A percentile compares a stretch with the other conserved stretches of the same genome.
Evolutionary conservation across 1,284 basidiomycete genomes (phyloP).

Genomic region (Athelia sp.): DNA sequence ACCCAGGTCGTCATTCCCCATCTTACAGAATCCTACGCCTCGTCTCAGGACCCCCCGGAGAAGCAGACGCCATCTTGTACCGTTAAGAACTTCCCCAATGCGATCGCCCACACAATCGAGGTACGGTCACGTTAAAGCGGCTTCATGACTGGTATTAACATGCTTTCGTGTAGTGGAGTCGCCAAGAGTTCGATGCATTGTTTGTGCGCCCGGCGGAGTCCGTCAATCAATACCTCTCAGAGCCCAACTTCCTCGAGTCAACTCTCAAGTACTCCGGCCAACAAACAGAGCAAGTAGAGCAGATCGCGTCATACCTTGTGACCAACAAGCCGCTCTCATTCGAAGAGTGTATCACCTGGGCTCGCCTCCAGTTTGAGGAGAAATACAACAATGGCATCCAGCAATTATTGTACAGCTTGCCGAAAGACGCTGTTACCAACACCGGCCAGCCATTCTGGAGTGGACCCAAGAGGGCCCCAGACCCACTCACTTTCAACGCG

Average conservation of each 20-base stretch:
- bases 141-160: conserved; percentile 4
- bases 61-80: conserved; percentile 98
- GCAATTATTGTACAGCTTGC: conserved; percentile 91
- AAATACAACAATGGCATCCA: conserved; percentile 94
- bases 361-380: conserved; percentile 91
- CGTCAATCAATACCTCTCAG: conserved; percentile 95
- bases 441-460: conserved; percentile 96
- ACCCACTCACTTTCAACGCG: conserved; percentile 83
- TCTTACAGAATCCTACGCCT: conserved; percentile 96
- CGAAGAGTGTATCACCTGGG: conserved; percentile 98
- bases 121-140: conserved; percentile 29
- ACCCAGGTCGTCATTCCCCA: conserved; percentile 95
- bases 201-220: conserved; percentile 95
- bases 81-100: conserved; percentile 99
- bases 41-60: conserved; percentile 98
- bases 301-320: conserved; percentile 89
- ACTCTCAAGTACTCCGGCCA: conserved; percentile 89
- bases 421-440: conserved; percentile 87
- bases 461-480: conserved; percentile 98
- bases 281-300: conserved; percentile 86
- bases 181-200: conserved; percentile 87
- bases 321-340: conserved; percentile 92
- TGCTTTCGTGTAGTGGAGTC: conserved; percentile 72
- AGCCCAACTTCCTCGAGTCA: conserved; percentile 93
- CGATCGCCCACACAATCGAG: conserved; percentile 98